phyloP scores from a whole-genome alignment of 208 protist species.

The Crithidia sp. region DNA sequence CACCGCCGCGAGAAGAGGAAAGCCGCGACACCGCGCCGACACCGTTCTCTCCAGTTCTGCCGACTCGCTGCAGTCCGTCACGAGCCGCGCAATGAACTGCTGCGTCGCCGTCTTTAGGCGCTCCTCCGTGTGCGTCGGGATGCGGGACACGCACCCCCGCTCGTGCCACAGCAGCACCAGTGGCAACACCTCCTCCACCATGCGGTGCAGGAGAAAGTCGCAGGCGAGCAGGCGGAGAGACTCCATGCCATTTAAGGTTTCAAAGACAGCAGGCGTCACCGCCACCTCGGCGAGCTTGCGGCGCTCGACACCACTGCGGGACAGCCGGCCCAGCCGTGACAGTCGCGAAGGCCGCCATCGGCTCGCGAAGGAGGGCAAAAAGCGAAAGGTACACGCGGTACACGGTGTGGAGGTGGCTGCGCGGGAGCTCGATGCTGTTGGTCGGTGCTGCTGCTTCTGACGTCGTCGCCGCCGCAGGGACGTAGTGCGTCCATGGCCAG shows the following conservation, averaged over 20 bases:
- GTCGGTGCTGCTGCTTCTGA: background rate
- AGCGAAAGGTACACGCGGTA: constrained; percentile 83
- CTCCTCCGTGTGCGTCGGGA: constrained; percentile 81
- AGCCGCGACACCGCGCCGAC: constrained; percentile 20
- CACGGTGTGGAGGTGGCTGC: constrained; percentile 79
- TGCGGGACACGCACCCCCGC: constrained; percentile 54
- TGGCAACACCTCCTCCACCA: constrained; percentile 81
- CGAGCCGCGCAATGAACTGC: constrained; percentile 36
- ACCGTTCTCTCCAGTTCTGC: constrained; percentile 15
- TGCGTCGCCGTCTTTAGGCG: constrained; percentile 42
- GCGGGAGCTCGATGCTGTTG: constrained; percentile 56
- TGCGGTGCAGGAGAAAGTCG: constrained; percentile 74
- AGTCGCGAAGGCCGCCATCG: constrained; percentile 53
- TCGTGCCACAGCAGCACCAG: constrained; percentile 80
- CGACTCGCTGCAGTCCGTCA: constrained; percentile 18
- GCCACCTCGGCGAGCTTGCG: constrained; percentile 61
- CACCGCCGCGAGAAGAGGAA: constrained; percentile 3
- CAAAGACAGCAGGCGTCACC: constrained; percentile 59
- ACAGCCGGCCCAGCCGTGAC: constrained; percentile 22
- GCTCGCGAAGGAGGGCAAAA: constrained; percentile 74
- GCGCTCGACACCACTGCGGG: constrained; percentile 48
- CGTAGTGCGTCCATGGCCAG: constrained; percentile 45
- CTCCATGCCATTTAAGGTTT: constrained; percentile 55
- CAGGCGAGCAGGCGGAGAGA: constrained; percentile 56
- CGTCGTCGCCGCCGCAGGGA: background rate